phyloP scores from a whole-genome alignment of 345 rosid species.

The Gossypium bickii region DNA sequence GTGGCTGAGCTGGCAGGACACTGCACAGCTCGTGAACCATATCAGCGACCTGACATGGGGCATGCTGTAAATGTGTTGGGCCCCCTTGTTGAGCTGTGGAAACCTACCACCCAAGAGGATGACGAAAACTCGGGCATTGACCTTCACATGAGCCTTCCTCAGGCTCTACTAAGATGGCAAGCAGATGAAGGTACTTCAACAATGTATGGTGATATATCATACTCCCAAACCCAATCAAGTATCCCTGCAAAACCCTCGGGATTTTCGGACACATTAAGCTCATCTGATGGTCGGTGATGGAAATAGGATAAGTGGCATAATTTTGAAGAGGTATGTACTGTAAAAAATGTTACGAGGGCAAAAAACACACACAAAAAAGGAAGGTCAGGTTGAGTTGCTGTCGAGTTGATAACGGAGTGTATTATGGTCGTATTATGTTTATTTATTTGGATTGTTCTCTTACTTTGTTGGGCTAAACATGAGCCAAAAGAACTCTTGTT shows the following conservation, averaged over 20 bases:
- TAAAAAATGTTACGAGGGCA: neutral
- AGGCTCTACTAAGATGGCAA: conserved; percentile 84
- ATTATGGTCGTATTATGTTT: neutral
- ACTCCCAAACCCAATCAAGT: conserved; percentile 64
- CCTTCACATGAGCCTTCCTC: conserved; percentile 76
- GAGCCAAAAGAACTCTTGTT: conserved; percentile 11
- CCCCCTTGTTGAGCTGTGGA: conserved; percentile 88
- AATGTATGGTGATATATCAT: conserved; percentile 38
- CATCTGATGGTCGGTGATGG: conserved; percentile 61
- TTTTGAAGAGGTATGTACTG: conserved; percentile 17
- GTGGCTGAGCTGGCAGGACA: conserved; percentile 88
- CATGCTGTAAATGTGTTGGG: conserved; percentile 72
- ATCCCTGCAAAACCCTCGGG: conserved; percentile 55
- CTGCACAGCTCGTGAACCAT: conserved; percentile 80
- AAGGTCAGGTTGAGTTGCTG: neutral
- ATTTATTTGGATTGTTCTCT: neutral
- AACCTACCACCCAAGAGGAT: conserved; percentile 59
- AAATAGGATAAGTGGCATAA: neutral
- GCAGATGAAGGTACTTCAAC: conserved; percentile 66
- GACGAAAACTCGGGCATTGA: conserved; percentile 59
- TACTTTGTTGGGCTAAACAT: neutral
- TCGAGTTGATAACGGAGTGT: neutral
- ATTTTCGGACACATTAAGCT: conserved; percentile 55
- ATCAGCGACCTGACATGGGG: conserved; percentile 89
- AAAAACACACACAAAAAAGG: neutral